phyloP scores from a whole-genome alignment of 345 rosid species.

The Citrus trifoliata region DNA sequence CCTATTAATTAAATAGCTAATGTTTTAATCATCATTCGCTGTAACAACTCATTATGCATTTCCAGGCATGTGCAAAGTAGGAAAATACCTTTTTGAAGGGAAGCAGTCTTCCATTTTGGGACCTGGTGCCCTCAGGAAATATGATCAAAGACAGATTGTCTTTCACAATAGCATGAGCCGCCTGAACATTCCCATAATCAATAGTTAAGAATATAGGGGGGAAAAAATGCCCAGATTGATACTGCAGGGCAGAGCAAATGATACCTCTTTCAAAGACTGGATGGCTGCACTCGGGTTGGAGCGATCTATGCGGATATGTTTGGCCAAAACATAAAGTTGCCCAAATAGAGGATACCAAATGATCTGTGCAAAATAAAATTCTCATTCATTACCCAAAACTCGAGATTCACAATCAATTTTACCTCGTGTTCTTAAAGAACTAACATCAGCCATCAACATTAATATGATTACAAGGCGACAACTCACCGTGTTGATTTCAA shows the following conservation, averaged over 20 bases:
- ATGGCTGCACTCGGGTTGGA: constrained; percentile 44
- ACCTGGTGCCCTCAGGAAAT: constrained; percentile 64
- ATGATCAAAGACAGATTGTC: constrained; percentile 45
- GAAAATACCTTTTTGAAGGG: constrained; percentile 50
- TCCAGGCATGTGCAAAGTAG: neutral
- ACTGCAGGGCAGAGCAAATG: neutral
- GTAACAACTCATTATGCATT: too few species aligned
- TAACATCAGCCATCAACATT: neutral
- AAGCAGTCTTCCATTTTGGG: constrained; percentile 44
- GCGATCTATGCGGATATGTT: constrained; percentile 53
- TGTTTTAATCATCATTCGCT: neutral
- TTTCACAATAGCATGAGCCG: constrained; percentile 26
- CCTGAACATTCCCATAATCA: constrained; percentile 24
- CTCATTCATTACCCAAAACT: neutral
- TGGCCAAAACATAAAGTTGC: constrained; percentile 50
- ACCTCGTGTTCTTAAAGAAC: neutral
- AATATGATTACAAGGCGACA: neutral
- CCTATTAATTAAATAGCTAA: neutral
- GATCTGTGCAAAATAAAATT: constrained; percentile 28
- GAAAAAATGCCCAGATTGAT: neutral
- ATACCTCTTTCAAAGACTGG: constrained; percentile 50
- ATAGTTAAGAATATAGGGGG: neutral
- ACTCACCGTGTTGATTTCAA: neutral
- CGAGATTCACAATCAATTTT: neutral
- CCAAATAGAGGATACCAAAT: constrained; percentile 59